Evolutionary conservation across 495 filamentous ascomycete species (phyloP), one percentile per base, ranked within the genome.

Genomic region (Penicillium alfredii): DNA sequence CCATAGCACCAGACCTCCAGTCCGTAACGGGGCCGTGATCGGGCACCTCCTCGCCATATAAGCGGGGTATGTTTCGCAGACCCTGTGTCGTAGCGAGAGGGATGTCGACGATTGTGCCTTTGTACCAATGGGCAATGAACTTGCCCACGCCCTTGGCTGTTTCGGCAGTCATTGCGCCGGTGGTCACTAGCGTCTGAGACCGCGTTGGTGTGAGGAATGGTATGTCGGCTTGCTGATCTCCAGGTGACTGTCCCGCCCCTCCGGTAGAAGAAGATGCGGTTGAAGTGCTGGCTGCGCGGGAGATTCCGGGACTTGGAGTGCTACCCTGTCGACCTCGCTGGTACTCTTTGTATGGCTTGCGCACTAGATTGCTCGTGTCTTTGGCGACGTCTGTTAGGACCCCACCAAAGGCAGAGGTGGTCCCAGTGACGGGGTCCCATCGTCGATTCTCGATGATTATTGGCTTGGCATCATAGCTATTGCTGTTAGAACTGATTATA

Each of bases 41-140:
- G n/a, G 47, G 47, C 15, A 67, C 73, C 42, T 63, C 64, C 38
- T 77, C 80, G 3, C 84, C 84, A 44, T 86, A 85, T 1, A 92
- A 64, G 0, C 82, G 75, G 0, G 88, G 87, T 0, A 81, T 84
- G 44, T 87, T 84, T 55, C 90, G 84, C 47, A 90, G 87, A 3
- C 87, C 86, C 51, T 88, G 84, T 3, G 82, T 78, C 2, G 88
- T 53, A 0, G 86, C 82, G 4, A 87, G 62, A 2, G 74, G 71
- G n/a, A 92, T 66, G 45, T 88, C 81, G 47, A 88, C 78, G 0
- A 58, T 32, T 6, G 56, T 38, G 1, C 60, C 63, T 21, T 48
- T 57, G 28, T 58, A 48, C 25, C 50, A 55, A 8, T 40, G 45
- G 1, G 46, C 49, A 5, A 43, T 35, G 21, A 66, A 55, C 23